These are phyloP conservation scores for Rubia tinctorum DNA, from an alignment of 305 asterid species.

Conservation along the genomic window DNA sequence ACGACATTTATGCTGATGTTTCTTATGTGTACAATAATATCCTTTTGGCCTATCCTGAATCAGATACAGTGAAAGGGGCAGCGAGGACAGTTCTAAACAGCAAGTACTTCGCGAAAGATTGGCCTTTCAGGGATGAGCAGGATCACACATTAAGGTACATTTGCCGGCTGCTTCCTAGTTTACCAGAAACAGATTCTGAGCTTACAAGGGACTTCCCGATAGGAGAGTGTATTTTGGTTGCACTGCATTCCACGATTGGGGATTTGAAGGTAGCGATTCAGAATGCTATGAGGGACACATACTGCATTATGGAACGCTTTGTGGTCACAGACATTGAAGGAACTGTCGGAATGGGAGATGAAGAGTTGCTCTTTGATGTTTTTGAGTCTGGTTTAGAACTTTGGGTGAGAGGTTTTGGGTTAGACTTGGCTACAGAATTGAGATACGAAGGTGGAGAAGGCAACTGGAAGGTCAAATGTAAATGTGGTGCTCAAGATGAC, in stretches of 20 bases:
- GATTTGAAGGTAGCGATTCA: constrained; percentile 59
- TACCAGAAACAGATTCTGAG: constrained; percentile 27
- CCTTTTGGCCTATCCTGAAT: constrained; percentile 37
- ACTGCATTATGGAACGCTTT: constrained; percentile 53
- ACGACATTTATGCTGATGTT: constrained; percentile 37
- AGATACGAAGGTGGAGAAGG: constrained; percentile 67
- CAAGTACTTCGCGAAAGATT: constrained; percentile 72
- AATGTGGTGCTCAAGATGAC: constrained; percentile 80
- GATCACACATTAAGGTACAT: constrained; percentile 63
- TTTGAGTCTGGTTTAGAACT: constrained; percentile 66
- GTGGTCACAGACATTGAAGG: constrained; percentile 46
- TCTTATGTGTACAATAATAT: constrained; percentile 42
- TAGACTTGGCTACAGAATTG: constrained; percentile 44
- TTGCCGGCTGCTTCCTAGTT: constrained; percentile 42
- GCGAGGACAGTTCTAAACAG: constrained; percentile 51
- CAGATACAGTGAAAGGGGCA: constrained; percentile 33
- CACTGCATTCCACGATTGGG: constrained; percentile 67
- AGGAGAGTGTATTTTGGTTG: constrained; percentile 53
- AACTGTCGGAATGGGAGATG: constrained; percentile 45
- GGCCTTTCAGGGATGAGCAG: constrained; percentile 74
- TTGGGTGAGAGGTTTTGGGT: constrained; percentile 44
- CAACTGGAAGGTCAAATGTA: constrained; percentile 72
- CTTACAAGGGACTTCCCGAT: constrained; percentile 29
- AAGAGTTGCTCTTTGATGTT: constrained; percentile 64
- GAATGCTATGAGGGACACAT: constrained; percentile 69